Evolutionary conservation across 2,329 filamentous ascomycete genomes (phyloP).

Genomic region (Nannizzia gypsea): DNA sequence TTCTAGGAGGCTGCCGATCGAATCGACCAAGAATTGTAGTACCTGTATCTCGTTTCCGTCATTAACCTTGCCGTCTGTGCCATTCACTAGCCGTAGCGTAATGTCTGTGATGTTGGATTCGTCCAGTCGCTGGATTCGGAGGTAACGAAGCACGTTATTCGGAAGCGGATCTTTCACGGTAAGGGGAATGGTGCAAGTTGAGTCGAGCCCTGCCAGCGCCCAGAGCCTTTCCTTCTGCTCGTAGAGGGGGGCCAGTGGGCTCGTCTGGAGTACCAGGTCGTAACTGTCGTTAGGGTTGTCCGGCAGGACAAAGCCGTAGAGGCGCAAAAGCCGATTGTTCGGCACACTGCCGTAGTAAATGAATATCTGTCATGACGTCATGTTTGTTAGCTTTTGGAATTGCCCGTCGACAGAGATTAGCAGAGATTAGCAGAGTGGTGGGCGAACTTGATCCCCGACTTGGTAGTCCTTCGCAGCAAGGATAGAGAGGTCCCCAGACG

Average conservation of each 20-base stretch:
- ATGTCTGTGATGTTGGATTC: conserved; percentile 22
- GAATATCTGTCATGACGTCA: conserved; percentile 20
- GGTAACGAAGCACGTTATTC: conserved; percentile 25
- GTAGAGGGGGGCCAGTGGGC: conserved; percentile 24
- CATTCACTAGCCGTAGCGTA: conserved; percentile 15
- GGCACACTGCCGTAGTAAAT: conserved; percentile 26
- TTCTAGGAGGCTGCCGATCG: conserved; percentile 22
- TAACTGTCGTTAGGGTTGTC: conserved; percentile 28
- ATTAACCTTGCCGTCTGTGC: conserved; percentile 20
- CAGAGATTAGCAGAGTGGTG: conserved; percentile 14
- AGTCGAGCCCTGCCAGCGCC: conserved; percentile 24
- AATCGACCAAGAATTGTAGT: conserved; percentile 25
- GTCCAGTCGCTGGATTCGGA: conserved; percentile 25
- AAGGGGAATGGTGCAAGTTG: conserved; percentile 24
- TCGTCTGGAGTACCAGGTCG: conserved; percentile 27
- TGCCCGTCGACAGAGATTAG: conserved; percentile 13
- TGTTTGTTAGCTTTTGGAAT: not conserved
- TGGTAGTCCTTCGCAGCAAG: conserved; percentile 22
- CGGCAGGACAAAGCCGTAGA: conserved; percentile 30
- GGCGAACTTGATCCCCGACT: conserved; percentile 27
- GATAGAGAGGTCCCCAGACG: conserved; percentile 24
- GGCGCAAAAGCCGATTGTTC: conserved; percentile 28
- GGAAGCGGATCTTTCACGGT: conserved; percentile 25
- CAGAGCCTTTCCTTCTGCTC: conserved; percentile 28
- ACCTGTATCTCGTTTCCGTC: conserved; percentile 25